A percentile compares a stretch with the other conserved stretches of the same genome.
phyloP scores from a whole-genome alignment of 305 asterid genomes.

The Ajuga reptans region DNA sequence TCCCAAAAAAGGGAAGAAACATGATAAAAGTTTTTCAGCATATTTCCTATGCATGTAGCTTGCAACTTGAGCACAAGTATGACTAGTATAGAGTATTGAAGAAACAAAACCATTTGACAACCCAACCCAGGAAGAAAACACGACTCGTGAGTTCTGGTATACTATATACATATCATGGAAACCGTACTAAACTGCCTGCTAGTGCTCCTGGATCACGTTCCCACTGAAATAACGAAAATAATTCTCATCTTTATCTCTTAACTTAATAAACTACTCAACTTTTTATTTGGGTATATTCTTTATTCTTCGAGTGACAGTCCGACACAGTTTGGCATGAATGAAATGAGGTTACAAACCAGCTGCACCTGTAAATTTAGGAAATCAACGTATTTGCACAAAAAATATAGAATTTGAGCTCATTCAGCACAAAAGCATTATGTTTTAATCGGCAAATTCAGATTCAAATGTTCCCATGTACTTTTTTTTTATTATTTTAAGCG shows the following conservation, averaged over 20 bases:
- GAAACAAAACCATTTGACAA: neutral
- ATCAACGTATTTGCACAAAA: neutral
- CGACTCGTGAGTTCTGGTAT: neutral
- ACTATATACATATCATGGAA: neutral
- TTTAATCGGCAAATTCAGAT: neutral
- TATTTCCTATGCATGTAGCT: neutral
- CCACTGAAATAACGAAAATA: neutral
- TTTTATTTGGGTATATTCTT: neutral
- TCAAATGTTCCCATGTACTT: no score
- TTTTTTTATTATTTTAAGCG: no score
- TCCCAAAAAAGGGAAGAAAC: no score
- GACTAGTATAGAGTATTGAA: neutral
- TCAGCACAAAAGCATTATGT: neutral
- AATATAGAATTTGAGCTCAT: slow-evolving; percentile 4
- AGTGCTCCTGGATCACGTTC: neutral
- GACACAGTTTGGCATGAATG: neutral
- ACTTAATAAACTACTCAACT: no score
- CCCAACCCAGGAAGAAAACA: neutral
- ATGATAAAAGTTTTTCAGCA: neutral
- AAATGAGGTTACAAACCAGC: neutral
- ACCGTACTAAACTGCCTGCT: neutral
- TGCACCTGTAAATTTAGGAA: neutral
- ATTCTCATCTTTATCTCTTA: no score
- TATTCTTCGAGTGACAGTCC: neutral
- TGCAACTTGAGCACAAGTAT: neutral